Percentiles rank a stretch among this genome's conserved stretches.
Evolutionary conservation across 116 monocot species (phyloP).

Genomic region (Posidonia oceanica): DNA sequence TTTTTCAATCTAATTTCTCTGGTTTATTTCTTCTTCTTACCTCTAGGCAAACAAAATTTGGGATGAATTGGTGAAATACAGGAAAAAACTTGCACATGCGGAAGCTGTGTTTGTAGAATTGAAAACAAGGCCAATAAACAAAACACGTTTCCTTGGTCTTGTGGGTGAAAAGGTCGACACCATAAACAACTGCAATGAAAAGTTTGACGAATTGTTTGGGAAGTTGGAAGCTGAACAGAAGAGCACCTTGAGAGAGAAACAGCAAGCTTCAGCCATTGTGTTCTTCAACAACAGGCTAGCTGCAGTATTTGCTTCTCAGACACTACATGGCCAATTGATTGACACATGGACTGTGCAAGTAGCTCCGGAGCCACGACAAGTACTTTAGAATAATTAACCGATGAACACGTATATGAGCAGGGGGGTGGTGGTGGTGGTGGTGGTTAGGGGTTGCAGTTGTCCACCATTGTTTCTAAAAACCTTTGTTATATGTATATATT

Average conservation of each 20-base stretch:
- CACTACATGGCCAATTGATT: slow-evolving; percentile 55
- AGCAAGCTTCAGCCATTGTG: slow-evolving; percentile 50
- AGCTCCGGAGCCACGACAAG: slow-evolving; percentile 77
- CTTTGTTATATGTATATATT: too few species aligned
- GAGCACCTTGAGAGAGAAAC: slow-evolving; percentile 50
- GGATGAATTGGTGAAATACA: slow-evolving; percentile 46
- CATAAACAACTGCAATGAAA: slow-evolving; percentile 63
- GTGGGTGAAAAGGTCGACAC: slow-evolving; percentile 76
- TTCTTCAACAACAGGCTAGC: slow-evolving; percentile 66
- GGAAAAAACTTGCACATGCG: slow-evolving; percentile 68
- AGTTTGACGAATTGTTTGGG: slow-evolving; percentile 65
- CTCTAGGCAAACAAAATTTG: slow-evolving; percentile 73
- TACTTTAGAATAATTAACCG: slow-evolving; percentile 69
- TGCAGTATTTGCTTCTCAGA: slow-evolving; percentile 72
- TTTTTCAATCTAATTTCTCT: background rate
- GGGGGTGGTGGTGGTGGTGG: too few species aligned
- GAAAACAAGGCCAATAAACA: slow-evolving; percentile 59
- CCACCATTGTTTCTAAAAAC: too few species aligned
- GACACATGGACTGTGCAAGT: slow-evolving; percentile 69
- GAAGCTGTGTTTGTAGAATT: slow-evolving; percentile 58
- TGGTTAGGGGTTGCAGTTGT: too few species aligned
- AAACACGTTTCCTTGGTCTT: slow-evolving; percentile 73
- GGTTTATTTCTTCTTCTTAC: background rate
- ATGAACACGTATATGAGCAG: slow-evolving; percentile 50
- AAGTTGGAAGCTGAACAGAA: slow-evolving; percentile 78